Evolutionary conservation across 345 rosid species (phyloP), one percentile per base, ranked within the genome.

Genomic region (Linum tenue): DNA sequence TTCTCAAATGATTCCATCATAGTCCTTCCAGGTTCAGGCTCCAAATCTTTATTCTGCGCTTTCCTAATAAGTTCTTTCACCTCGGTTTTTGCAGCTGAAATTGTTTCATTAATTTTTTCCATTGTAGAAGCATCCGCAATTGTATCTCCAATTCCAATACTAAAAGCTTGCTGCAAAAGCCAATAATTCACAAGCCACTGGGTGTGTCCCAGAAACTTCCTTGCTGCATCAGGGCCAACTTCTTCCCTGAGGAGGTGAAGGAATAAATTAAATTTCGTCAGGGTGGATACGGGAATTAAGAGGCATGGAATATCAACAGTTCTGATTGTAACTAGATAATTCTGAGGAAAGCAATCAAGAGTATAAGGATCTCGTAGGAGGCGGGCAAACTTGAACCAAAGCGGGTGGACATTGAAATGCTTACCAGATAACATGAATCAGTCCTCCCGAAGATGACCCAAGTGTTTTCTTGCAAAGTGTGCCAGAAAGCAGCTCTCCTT

Each of bases 121-220:
- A 90, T 92, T 12, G 99, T 92, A 39, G 84, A 65, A 39, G 97
- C 94, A 78, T 92, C 99, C 65, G 99, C 99, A 72, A 92, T 92
- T 11, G 99, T 92, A 80, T 92, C 99, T 61, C 97, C 99, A 73
- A 92, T 92, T 16, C 99, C 99, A 69, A 92, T 92, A 73, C 31
- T 92, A 77, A 92, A 92, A 76, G 74, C 96, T 68, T 92, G 77
- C 78, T 92, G 99, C 76, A 92, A 77, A 73, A 92, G 92, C 99
- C 99, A 92, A 77, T 92, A 92, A 67, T 92, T 92, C 64, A 92
- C 99, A 77, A 92, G 99, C 99, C 99, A 92, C 69, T 92, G 99
- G 5, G 99, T 92, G 70, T 92, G 99, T 48, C 99, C 99, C 69
- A 92, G 85, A 79, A 92, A 92, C 69, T 90, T 92, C 67, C 99